Percentiles rank a stretch among this genome's conserved stretches.
Evolutionary conservation across 2,329 filamentous ascomycete species (phyloP).

Genomic region (Alternaria sp.): DNA sequence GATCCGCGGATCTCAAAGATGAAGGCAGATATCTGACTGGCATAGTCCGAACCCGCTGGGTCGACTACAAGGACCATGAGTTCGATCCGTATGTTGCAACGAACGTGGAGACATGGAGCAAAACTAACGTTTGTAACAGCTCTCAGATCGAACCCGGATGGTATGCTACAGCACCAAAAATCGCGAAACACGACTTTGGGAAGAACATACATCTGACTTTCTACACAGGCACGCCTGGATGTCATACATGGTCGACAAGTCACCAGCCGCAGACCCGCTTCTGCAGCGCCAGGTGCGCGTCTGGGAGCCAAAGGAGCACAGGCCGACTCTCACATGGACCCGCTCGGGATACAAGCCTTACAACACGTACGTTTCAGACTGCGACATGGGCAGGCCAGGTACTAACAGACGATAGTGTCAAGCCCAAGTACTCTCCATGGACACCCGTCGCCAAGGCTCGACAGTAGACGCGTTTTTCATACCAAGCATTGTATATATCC

Average conservation of each 20-base stretch:
- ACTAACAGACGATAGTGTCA: slow-evolving; percentile 45
- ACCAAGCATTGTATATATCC: slow-evolving; percentile 34
- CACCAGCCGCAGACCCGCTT: slow-evolving; percentile 77
- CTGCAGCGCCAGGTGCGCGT: slow-evolving; percentile 69
- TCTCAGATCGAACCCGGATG: slow-evolving; percentile 93
- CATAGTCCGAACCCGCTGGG: slow-evolving; percentile 91
- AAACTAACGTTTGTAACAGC: slow-evolving; percentile 56
- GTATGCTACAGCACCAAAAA: slow-evolving; percentile 45
- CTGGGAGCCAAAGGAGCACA: slow-evolving; percentile 78
- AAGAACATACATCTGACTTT: not conserved
- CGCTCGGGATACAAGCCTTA: slow-evolving; percentile 90
- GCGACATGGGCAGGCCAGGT: not conserved
- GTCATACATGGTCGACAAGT: slow-evolving; percentile 87
- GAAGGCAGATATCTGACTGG: slow-evolving; percentile 14
- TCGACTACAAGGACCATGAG: slow-evolving; percentile 92
- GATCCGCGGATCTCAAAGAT: slow-evolving; percentile 37
- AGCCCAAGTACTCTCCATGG: slow-evolving; percentile 59
- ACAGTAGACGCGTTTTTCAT: slow-evolving; percentile 31
- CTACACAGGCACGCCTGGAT: slow-evolving; percentile 86
- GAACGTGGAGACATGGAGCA: not conserved
- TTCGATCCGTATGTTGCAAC: slow-evolving; percentile 69
- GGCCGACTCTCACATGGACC: slow-evolving; percentile 76
- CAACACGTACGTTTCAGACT: slow-evolving; percentile 77
- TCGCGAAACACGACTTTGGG: not conserved
- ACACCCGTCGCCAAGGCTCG: slow-evolving; percentile 55